phyloP scores from a whole-genome alignment of 306 rosid genomes.

The Pachyrhizus erosus region DNA sequence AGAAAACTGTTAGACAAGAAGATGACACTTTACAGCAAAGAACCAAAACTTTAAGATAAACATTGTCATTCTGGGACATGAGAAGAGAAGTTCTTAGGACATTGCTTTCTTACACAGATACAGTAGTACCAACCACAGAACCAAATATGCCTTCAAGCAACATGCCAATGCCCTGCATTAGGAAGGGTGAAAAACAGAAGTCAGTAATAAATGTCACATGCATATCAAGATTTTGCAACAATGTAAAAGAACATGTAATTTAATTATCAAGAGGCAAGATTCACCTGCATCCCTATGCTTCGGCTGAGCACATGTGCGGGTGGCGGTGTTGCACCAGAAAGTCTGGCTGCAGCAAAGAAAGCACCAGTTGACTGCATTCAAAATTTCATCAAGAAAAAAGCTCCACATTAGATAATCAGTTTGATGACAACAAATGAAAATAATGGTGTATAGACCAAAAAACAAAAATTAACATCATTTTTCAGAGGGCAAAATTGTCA shows the following conservation, averaged over 20 bases:
- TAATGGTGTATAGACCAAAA: not conserved
- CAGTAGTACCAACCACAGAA: conserved; percentile 76
- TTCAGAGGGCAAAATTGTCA: not conserved
- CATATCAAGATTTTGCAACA: conserved; percentile 22
- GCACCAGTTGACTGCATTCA: conserved; percentile 85
- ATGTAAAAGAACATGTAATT: conserved; percentile 12
- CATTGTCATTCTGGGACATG: not conserved
- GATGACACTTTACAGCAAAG: not conserved
- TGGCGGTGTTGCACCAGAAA: conserved; percentile 98
- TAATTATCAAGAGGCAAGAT: conserved; percentile 1
- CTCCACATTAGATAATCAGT: conserved; percentile 24
- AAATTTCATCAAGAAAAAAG: conserved; percentile 28
- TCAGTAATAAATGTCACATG: not conserved
- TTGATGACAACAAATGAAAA: conserved; percentile 20
- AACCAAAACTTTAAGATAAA: not conserved
- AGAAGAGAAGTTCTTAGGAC: conserved; percentile 8
- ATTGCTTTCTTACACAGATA: conserved; percentile 80
- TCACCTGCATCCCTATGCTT: conserved; percentile 90
- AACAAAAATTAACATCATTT: not conserved
- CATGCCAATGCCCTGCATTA: conserved; percentile 80
- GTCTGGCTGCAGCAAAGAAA: conserved; percentile 87
- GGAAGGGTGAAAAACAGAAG: conserved; percentile 25
- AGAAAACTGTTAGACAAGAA: not conserved
- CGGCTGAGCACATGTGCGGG: conserved; percentile 82
- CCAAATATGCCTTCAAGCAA: conserved; percentile 90